Percentiles rank a stretch among this genome's conserved stretches.
These are phyloP conservation scores for Suhomyces coccinellae DNA, from an alignment of 1,139 yeast species.

Conservation along the genomic window DNA sequence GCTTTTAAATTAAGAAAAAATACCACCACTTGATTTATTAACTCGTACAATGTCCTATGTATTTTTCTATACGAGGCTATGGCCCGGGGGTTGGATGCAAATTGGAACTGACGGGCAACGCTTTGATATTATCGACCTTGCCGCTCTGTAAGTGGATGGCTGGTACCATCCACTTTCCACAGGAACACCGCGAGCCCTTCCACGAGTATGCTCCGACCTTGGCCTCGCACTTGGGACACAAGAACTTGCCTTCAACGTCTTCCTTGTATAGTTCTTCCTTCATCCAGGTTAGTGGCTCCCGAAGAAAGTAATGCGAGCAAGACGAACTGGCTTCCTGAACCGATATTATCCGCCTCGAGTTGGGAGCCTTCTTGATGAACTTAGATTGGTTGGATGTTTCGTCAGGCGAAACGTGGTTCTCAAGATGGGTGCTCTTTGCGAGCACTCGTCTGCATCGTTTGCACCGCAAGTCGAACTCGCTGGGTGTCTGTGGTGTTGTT, in stretches of 20 bases:
- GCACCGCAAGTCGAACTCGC: conserved; percentile 53
- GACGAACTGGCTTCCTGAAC: conserved; percentile 54
- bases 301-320: conserved; percentile 79
- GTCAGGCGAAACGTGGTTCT: conserved; percentile 62
- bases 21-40: no score
- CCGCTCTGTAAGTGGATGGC: conserved; percentile 81
- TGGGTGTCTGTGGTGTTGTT: background rate
- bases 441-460: conserved; percentile 66
- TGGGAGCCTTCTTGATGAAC: conserved; percentile 61
- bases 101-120: background rate
- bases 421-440: conserved; percentile 50
- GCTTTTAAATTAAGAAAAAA: no score
- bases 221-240: conserved; percentile 81
- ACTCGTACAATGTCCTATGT: background rate
- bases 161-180: conserved; percentile 96
- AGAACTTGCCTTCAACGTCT: conserved; percentile 80
- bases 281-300: conserved; percentile 95
- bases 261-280: conserved; percentile 65
- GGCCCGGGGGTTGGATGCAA: background rate
- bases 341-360: conserved; percentile 54
- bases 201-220: conserved; percentile 89
- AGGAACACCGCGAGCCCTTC: conserved; percentile 93
- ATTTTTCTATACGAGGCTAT: no score
- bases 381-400: conserved; percentile 60
- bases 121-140: conserved; percentile 66